Percentiles rank a stretch among this genome's conserved stretches.
Evolutionary conservation across 2,329 filamentous ascomycete genomes (phyloP).

Genomic region (Curvularia sp.): DNA sequence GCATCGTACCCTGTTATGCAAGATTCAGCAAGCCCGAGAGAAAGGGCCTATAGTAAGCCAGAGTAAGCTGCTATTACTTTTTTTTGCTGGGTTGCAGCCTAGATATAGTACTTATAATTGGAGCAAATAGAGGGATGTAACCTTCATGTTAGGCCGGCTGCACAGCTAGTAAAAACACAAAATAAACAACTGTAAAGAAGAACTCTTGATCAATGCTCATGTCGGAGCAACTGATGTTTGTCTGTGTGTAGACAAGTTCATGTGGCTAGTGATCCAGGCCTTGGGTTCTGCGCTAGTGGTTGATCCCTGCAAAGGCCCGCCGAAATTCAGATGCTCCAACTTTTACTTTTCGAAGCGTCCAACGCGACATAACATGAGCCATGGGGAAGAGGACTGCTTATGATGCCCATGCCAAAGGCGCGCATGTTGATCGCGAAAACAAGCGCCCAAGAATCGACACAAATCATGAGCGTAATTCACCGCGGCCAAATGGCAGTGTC

Average conservation of each 20-base stretch:
- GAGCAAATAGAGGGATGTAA: neutral
- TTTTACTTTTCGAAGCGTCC: constrained; percentile 29
- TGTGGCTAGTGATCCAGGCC: neutral
- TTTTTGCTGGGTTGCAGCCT: constrained; percentile 8
- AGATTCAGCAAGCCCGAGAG: neutral
- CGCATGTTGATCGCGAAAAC: constrained; percentile 31
- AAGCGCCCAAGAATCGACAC: constrained; percentile 46
- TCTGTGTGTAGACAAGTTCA: constrained; percentile 1
- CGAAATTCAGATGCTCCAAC: constrained; percentile 25
- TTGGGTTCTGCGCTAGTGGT: constrained; percentile 14
- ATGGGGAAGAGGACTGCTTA: constrained; percentile 48
- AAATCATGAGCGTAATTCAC: constrained; percentile 36
- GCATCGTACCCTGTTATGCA: constrained; percentile 7
- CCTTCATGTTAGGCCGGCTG: neutral
- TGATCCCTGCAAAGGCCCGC: constrained; percentile 27
- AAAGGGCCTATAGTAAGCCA: constrained; percentile 1
- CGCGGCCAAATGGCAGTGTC: constrained; percentile 27
- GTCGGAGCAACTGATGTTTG: constrained; percentile 11
- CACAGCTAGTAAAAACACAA: neutral
- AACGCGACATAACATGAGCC: constrained; percentile 18
- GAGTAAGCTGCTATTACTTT: constrained; percentile 1
- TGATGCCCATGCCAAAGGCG: constrained; percentile 37
- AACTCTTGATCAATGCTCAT: neutral
- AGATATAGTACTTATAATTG: constrained; percentile 14
- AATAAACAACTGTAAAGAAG: neutral